Evolutionary conservation across 306 rosid genomes (phyloP), one percentile per base, ranked within the genome.

Genomic region (Lathyrus oleraceus): DNA sequence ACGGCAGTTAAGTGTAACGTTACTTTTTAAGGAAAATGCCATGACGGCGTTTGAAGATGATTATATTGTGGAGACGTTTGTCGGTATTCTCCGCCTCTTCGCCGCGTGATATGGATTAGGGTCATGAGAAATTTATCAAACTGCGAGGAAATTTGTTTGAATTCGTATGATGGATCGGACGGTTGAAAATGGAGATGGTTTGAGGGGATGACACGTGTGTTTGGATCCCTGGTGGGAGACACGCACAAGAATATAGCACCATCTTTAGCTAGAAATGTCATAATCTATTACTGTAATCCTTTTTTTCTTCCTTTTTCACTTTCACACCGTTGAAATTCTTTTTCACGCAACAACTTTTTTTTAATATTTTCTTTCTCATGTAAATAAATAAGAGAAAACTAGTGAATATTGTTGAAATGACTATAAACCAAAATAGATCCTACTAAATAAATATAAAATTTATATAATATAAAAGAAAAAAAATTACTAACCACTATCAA

Each of bases 1-100:
- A 79, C 81, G 73, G 69, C 63, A 43, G 48, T 70, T 76, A 59
- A 53, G 17, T 51, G 70, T 11, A 63, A 49, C 42, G 54, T 69
- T 4, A 20, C 17, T n/a, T 13, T 40, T 7, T 30, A 1, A 5
- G 1, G 65, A 65, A 23, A 30, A 16, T 21, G 17, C 2, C 10
- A 5, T 48, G 21, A 67, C 74, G 75, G 56, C 10, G 52, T 63
- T 61, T 5, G 30, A 27, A 56, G n/a, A 39, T 19, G 59, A 69
- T 30, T 4, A 4, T 44, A 4, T 44, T 60, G 4, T 12, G 39
- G 19, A 27, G 63, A 72, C 76, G 64, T 57, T 70, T 85, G 92
- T 85, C 84, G 80, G 83, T 74, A 73, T 44, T 64, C 73, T 53
- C 78, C 78, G 53, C 62, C 85, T 57, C 81, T 72, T 71, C 82